phyloP scores from a whole-genome alignment of 225 moss, liverwort and hornwort genomes.

The Bryum argenteum region DNA sequence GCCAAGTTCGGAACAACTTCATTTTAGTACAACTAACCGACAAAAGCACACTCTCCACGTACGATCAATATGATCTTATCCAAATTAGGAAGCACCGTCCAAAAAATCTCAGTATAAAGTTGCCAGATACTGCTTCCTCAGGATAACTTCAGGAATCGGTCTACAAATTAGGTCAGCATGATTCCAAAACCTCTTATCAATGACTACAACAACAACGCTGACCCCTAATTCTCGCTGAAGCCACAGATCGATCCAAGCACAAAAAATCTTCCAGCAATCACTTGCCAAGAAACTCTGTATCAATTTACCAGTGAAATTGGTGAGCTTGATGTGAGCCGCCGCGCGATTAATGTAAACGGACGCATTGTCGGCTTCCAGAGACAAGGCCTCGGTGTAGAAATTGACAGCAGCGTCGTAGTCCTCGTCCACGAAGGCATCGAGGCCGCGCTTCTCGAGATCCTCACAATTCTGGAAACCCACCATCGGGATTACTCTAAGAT shows the following conservation, averaged over 20 bases:
- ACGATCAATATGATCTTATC: neutral
- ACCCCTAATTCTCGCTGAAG: neutral
- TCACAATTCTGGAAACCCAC: constrained; percentile 53
- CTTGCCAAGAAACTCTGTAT: constrained; percentile 20
- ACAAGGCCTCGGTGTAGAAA: constrained; percentile 47
- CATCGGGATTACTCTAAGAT: constrained; percentile 23
- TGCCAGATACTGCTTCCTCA: neutral
- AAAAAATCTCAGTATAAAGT: neutral
- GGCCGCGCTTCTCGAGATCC: constrained; percentile 65
- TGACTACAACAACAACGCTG: neutral
- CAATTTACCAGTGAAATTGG: constrained; percentile 59
- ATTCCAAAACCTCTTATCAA: neutral
- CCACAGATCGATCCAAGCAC: constrained; percentile 6
- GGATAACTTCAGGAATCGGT: neutral
- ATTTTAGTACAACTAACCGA: neutral
- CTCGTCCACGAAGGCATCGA: constrained; percentile 59
- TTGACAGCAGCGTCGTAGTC: constrained; percentile 55
- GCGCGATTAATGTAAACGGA: constrained; percentile 43
- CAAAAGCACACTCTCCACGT: neutral
- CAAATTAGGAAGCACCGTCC: neutral
- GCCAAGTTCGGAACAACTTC: neutral
- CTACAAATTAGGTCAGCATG: constrained; percentile 12
- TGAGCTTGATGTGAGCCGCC: constrained; percentile 64
- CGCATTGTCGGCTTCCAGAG: constrained; percentile 46
- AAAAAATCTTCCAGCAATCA: neutral